Percentiles rank a stretch among this genome's conserved stretches.
phyloP scores from a whole-genome alignment of 2,329 filamentous ascomycete species.

The Phaeosphaeriaceae sp. region DNA sequence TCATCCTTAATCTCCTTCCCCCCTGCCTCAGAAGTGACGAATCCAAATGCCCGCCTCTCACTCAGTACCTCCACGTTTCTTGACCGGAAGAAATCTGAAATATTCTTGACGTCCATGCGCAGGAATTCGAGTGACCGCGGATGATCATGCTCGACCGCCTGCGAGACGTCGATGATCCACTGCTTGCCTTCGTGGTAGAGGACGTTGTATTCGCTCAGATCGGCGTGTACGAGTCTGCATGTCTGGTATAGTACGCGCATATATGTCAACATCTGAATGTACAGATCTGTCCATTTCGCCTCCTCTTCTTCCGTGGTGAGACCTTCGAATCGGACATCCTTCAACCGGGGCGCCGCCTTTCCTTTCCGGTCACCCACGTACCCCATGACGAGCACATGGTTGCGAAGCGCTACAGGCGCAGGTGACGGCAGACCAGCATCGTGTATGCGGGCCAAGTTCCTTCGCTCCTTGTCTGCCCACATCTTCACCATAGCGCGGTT shows the following conservation, averaged over 20 bases:
- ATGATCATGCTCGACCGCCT: slow-evolving; percentile 96
- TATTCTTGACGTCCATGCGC: slow-evolving; percentile 98
- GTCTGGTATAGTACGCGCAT: slow-evolving; percentile 95
- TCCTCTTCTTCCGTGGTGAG: slow-evolving; percentile 65
- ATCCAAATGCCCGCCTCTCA: slow-evolving; percentile 83
- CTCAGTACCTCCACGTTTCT: slow-evolving; percentile 82
- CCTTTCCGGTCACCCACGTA: slow-evolving; percentile 90
- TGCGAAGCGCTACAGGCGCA: slow-evolving; percentile 84
- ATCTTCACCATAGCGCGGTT: slow-evolving; percentile 97
- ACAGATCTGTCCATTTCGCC: slow-evolving; percentile 77
- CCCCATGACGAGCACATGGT: slow-evolving; percentile 95
- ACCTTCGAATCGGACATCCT: slow-evolving; percentile 78
- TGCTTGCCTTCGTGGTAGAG: slow-evolving; percentile 83
- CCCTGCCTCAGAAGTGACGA: slow-evolving; percentile 72
- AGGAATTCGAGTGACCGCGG: slow-evolving; percentile 91
- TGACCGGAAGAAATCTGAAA: slow-evolving; percentile 88
- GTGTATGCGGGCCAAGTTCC: slow-evolving; percentile 86
- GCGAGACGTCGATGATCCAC: slow-evolving; percentile 96
- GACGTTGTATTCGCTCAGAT: slow-evolving; percentile 98
- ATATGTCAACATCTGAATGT: slow-evolving; percentile 81
- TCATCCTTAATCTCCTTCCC: slow-evolving; percentile 61
- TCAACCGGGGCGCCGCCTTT: slow-evolving; percentile 84
- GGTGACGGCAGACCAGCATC: slow-evolving; percentile 87
- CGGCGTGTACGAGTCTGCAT: slow-evolving; percentile 90
- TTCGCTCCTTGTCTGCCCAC: slow-evolving; percentile 98